Evolutionary conservation across 768 basidiomycete genomes (phyloP).

Genomic region (Trametes cinnabarina): DNA sequence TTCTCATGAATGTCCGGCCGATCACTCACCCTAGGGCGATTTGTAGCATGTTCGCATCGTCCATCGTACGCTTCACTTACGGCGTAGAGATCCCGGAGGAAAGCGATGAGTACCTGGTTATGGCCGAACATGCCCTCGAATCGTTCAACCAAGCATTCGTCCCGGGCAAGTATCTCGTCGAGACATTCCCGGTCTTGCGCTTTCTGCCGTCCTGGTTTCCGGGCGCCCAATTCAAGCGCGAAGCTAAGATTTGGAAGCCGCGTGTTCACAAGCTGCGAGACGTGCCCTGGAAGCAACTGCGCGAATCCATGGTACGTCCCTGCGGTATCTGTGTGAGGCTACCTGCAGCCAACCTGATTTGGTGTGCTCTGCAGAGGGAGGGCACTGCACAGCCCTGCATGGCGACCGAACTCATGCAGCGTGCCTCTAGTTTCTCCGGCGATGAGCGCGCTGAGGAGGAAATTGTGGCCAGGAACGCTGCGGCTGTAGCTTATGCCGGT

Average conservation of each 20-base stretch:
- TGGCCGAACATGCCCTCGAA: constrained; percentile 38
- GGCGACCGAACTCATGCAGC: not conserved
- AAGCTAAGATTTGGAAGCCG: not conserved
- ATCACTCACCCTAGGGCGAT: not conserved
- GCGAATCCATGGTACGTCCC: not conserved
- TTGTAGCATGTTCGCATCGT: constrained; percentile 28
- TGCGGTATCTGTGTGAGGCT: not conserved
- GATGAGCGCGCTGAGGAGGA: not conserved
- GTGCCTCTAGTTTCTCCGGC: not conserved
- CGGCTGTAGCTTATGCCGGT: constrained; percentile 9
- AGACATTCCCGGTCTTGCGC: constrained; percentile 29
- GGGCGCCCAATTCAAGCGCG: not conserved
- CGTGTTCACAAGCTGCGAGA: not conserved
- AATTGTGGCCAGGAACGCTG: not conserved
- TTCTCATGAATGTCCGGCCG: not conserved
- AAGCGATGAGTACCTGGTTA: constrained; percentile 42
- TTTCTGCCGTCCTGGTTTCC: not conserved
- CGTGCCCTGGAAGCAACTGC: constrained; percentile 6
- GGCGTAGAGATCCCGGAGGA: constrained; percentile 39
- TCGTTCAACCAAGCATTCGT: constrained; percentile 32
- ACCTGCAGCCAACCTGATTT: no score
- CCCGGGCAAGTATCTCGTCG: constrained; percentile 45
- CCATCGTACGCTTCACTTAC: constrained; percentile 43
- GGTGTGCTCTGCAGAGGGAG: not conserved
- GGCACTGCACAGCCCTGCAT: not conserved